phyloP scores from a whole-genome alignment of 352 stramenopile species.

The Phytopythium sindhum region DNA sequence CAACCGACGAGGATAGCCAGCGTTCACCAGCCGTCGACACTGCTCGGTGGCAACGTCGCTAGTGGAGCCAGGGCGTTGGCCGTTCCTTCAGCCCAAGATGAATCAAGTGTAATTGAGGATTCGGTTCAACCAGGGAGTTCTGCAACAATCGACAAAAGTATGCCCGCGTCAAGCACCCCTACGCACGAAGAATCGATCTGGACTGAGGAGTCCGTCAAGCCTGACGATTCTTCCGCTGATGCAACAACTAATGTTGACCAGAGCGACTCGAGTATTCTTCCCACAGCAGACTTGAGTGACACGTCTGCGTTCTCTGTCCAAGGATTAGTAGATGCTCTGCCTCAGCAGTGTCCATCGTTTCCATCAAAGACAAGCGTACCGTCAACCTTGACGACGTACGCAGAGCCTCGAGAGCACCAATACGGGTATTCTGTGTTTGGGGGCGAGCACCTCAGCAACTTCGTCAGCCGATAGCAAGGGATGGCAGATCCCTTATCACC shows the following conservation, averaged over 20 bases:
- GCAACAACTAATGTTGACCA: not conserved
- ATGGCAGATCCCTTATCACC: not conserved
- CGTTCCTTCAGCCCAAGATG: too few relatives aligned
- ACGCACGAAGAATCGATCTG: too few relatives aligned
- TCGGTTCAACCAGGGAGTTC: too few relatives aligned
- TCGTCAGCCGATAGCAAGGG: not conserved
- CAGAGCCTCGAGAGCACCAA: not conserved
- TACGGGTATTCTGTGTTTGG: not conserved
- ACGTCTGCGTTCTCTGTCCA: not conserved
- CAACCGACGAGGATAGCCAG: not conserved
- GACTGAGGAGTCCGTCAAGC: too few relatives aligned
- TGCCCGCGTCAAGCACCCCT: too few relatives aligned
- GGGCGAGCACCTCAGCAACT: not conserved
- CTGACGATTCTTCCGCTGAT: too few relatives aligned
- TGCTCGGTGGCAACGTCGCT: too few relatives aligned
- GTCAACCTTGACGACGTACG: not conserved
- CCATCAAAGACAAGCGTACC: not conserved
- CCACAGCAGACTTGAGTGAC: not conserved
- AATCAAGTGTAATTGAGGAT: too few relatives aligned
- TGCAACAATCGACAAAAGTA: too few relatives aligned
- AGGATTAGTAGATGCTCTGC: not conserved
- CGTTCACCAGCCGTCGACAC: not conserved
- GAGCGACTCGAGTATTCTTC: too few relatives aligned
- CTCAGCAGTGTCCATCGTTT: not conserved
- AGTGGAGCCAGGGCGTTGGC: too few relatives aligned